Conservation (phyloP, 208 protist genomes). For the Crithidia mellificae region DNA sequence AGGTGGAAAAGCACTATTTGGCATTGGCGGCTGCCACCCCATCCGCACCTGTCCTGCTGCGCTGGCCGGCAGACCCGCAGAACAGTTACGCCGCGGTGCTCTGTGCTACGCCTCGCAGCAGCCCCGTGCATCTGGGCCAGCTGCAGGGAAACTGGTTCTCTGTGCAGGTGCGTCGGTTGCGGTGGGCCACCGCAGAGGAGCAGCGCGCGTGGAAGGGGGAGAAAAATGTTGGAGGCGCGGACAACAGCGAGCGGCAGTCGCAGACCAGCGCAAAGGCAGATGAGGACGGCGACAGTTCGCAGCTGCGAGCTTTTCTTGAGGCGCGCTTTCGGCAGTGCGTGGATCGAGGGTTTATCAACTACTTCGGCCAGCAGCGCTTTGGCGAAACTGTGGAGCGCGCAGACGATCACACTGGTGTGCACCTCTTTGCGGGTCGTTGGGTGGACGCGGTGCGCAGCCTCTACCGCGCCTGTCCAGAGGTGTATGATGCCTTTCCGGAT, state of each 20-base stretch:
- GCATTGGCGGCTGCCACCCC: slow-evolving; percentile 10
- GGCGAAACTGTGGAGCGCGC: slow-evolving; percentile 50
- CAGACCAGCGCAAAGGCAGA: no score
- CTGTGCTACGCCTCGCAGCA: slow-evolving; percentile 6
- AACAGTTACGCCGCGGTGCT: slow-evolving; percentile 37
- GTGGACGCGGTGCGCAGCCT: slow-evolving; percentile 55
- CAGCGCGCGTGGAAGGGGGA: neutral
- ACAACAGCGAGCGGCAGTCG: no score
- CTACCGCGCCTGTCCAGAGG: slow-evolving; percentile 39
- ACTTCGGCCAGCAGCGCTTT: slow-evolving; percentile 96
- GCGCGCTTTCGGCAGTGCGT: slow-evolving; percentile 38
- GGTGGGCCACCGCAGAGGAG: slow-evolving; percentile 13
- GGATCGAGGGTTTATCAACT: slow-evolving; percentile 91
- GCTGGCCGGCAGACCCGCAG: slow-evolving; percentile 44
- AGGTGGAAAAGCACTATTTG: neutral
- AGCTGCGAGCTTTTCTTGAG: slow-evolving; percentile 22
- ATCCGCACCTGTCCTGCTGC: slow-evolving; percentile 20
- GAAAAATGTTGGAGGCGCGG: no score
- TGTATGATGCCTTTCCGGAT: slow-evolving; percentile 67
- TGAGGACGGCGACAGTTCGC: no score
- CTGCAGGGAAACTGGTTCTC: slow-evolving; percentile 76
- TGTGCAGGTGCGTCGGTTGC: slow-evolving; percentile 55
- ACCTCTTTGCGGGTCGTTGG: slow-evolving; percentile 64
- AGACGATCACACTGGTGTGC: slow-evolving; percentile 73
- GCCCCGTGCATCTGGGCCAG: slow-evolving; percentile 41